Evolutionary conservation across 768 basidiomycete species (phyloP).

Genomic region (Steccherinum ochraceum): DNA sequence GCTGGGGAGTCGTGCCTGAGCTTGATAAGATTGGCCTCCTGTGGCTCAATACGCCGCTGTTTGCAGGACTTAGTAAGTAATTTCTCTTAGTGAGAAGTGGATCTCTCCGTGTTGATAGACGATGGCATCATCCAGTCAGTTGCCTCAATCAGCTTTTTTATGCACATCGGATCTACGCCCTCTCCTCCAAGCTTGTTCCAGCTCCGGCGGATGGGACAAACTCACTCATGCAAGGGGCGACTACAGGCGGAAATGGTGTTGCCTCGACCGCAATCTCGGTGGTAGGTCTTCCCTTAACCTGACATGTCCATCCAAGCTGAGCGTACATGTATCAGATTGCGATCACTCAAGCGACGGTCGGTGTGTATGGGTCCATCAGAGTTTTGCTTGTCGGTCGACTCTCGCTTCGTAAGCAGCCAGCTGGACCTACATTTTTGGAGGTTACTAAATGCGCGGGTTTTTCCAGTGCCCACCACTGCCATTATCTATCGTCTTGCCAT

Average conservation of each 20-base stretch:
- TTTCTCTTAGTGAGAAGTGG: neutral
- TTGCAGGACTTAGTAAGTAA: constrained; percentile 2
- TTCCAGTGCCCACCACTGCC: neutral
- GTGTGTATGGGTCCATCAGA: too few relatives aligned
- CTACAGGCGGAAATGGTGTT: too few relatives aligned
- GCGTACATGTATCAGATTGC: too few relatives aligned
- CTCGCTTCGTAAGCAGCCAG: neutral
- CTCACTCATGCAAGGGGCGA: neutral
- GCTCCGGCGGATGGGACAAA: neutral
- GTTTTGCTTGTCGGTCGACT: neutral
- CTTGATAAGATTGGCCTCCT: constrained; percentile 15
- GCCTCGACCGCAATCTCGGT: too few relatives aligned
- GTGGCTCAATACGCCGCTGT: constrained; percentile 22
- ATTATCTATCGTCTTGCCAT: neutral
- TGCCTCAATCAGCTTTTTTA: constrained; percentile 6
- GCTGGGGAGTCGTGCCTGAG: constrained; percentile 20
- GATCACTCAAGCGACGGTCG: neutral
- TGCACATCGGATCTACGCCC: constrained; percentile 1
- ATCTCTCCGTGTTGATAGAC: neutral
- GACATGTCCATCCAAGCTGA: too few relatives aligned
- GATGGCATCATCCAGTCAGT: neutral
- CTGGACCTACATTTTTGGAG: neutral
- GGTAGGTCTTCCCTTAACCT: neutral
- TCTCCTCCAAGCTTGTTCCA: neutral
- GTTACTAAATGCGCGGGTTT: too few relatives aligned